These are phyloP conservation scores for Ascochyta fabae DNA, from an alignment of 2,329 filamentous ascomycete genomes.

Conservation along the genomic window DNA sequence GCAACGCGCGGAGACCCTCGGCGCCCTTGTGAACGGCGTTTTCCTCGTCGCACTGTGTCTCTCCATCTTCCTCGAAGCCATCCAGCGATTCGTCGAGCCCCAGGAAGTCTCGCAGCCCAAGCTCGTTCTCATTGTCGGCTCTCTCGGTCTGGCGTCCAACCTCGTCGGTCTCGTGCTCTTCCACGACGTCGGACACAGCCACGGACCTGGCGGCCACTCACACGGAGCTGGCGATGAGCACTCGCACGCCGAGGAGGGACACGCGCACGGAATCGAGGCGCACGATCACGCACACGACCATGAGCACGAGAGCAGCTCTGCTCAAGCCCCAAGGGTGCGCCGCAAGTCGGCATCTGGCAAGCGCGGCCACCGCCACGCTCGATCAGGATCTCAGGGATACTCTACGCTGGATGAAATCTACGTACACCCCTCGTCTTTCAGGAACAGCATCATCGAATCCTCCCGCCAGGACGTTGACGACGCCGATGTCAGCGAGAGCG, in stretches of 20 bases:
- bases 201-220: constrained; percentile 65
- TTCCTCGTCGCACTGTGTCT: constrained; percentile 96
- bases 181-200: constrained; percentile 88
- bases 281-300: constrained; percentile 46
- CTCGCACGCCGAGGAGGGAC: constrained; percentile 59
- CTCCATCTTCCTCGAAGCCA: constrained; percentile 93
- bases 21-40: constrained; percentile 95
- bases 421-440: constrained; percentile 87
- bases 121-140: constrained; percentile 89
- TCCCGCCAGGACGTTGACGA: constrained; percentile 66
- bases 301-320: constrained; percentile 58
- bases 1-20: constrained; percentile 95
- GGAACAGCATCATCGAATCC: constrained; percentile 91
- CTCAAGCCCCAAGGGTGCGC: constrained; percentile 21
- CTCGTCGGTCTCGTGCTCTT: constrained; percentile 88
- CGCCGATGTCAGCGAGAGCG: constrained; percentile 62
- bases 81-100: constrained; percentile 89
- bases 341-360: constrained; percentile 39
- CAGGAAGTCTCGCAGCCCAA: constrained; percentile 84
- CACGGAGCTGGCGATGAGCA: constrained; percentile 54
- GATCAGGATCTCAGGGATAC: constrained; percentile 63
- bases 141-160: constrained; percentile 84
- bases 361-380: constrained; percentile 62
- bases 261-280: constrained; percentile 55
- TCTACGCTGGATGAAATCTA: constrained; percentile 72